Conservation (phyloP, 139 green algal genomes). For the Closterium sp. region DNA sequence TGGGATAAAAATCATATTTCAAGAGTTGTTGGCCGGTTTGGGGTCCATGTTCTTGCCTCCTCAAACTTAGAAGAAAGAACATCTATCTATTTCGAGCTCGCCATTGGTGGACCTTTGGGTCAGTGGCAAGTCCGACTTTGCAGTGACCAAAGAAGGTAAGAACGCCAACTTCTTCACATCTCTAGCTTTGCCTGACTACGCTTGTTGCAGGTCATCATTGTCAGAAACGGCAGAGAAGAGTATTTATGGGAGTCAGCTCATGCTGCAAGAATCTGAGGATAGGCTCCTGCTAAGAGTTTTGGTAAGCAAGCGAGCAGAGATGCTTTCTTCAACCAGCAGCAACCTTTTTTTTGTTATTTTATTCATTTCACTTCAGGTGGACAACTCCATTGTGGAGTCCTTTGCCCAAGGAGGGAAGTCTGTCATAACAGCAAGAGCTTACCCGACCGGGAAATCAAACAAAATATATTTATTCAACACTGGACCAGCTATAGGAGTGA, state of each 20-base stretch:
- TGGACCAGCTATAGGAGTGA: neutral
- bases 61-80: neutral
- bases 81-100: conserved; percentile 38
- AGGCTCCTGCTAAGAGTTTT: neutral
- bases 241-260: neutral
- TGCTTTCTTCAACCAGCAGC: too few relatives aligned
- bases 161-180: neutral
- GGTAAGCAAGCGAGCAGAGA: neutral
- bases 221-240: neutral
- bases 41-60: conserved; percentile 9
- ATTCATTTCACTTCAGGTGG: conserved; percentile 9
- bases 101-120: neutral
- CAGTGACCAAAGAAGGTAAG: conserved; percentile 13
- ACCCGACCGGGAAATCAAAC: neutral
- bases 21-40: conserved; percentile 33
- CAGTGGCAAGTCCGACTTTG: conserved; percentile 21
- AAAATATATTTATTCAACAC: conserved; percentile 37
- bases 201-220: neutral
- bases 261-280: neutral
- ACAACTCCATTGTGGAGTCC: conserved; percentile 37
- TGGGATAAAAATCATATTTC: neutral
- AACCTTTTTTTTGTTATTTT: neutral
- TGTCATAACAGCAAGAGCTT: conserved; percentile 22
- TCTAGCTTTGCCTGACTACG: neutral
- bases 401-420: conserved; percentile 42